Evolutionary conservation across 1,284 basidiomycete species (phyloP).

Genomic region (Rhodotorula sp.): DNA sequence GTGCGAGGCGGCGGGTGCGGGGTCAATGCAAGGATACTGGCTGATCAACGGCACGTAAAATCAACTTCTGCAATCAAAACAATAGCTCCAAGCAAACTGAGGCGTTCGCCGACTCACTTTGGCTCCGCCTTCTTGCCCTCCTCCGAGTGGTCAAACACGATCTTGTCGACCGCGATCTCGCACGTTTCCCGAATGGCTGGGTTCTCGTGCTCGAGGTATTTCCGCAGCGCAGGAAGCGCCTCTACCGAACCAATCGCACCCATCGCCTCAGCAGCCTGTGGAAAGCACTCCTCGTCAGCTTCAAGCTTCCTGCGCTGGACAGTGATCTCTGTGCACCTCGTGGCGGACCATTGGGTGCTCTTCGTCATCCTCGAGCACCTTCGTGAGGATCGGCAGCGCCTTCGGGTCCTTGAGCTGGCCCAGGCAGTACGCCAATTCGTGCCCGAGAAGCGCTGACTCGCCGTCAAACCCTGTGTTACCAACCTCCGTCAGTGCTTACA

Average conservation of each 20-base stretch:
- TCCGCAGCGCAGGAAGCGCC: constrained; percentile 69
- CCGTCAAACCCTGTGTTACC: constrained; percentile 70
- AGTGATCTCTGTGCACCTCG: constrained; percentile 61
- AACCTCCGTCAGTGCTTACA: not conserved
- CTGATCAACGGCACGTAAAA: constrained; percentile 45
- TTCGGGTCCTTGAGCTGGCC: constrained; percentile 78
- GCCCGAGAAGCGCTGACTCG: constrained; percentile 87
- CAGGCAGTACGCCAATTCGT: constrained; percentile 95
- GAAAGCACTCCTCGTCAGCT: not conserved
- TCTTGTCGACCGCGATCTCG: constrained; percentile 93
- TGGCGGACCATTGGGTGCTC: constrained; percentile 98
- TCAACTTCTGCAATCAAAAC: not conserved
- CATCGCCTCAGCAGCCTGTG: constrained; percentile 92
- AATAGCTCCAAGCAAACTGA: not conserved
- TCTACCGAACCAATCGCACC: constrained; percentile 78
- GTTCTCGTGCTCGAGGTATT: constrained; percentile 64
- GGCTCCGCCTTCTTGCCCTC: constrained; percentile 49
- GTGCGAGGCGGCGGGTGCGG: constrained; percentile 66
- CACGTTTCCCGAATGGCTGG: constrained; percentile 91
- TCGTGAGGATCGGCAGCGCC: constrained; percentile 77
- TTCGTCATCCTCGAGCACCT: constrained; percentile 65
- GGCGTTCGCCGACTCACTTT: constrained; percentile 32
- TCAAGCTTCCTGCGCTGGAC: not conserved
- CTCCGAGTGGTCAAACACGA: constrained; percentile 78
- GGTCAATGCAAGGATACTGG: constrained; percentile 85